These are phyloP conservation scores for Phellopilus nigrolimitatus DNA, from an alignment of 1,284 basidiomycete genomes.

Conservation along the genomic window DNA sequence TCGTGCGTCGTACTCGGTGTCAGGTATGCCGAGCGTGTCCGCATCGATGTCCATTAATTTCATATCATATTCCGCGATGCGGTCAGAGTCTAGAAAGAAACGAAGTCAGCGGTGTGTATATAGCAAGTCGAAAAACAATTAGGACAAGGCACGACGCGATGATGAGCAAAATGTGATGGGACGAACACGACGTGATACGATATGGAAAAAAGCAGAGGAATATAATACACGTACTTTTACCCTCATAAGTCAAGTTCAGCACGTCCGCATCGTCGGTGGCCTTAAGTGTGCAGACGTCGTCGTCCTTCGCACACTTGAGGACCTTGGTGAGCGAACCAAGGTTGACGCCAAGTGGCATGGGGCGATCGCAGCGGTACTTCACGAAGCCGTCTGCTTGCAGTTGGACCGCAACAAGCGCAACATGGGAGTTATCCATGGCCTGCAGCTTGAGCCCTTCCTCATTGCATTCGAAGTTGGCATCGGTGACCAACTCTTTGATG, in stretches of 20 bases:
- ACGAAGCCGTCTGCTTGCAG: conserved; percentile 79
- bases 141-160: too few relatives aligned
- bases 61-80: conserved; percentile 98
- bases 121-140: too few relatives aligned
- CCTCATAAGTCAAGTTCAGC: conserved; percentile 88
- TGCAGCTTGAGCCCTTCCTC: conserved; percentile 96
- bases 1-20: conserved; percentile 95
- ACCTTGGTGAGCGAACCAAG: conserved; percentile 91
- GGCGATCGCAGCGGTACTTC: conserved; percentile 91
- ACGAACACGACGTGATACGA: too few relatives aligned
- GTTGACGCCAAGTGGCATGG: conserved; percentile 92
- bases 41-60: conserved; percentile 99
- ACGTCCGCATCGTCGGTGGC: conserved; percentile 91
- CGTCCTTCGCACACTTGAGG: conserved; percentile 95
- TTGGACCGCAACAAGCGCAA: conserved; percentile 88
- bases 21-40: conserved; percentile 95
- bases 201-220: too few relatives aligned
- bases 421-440: conserved; percentile 99
- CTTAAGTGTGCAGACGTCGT: conserved; percentile 90
- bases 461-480: conserved; percentile 97
- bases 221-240: conserved; percentile 60
- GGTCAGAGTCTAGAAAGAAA: conserved; percentile 80
- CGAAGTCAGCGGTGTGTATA: conserved; percentile 17
- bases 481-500: conserved; percentile 95
- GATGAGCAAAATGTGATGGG: too few relatives aligned